Conservation (phyloP, 768 basidiomycete species). For the Gloeopeniophorella convolvens region DNA sequence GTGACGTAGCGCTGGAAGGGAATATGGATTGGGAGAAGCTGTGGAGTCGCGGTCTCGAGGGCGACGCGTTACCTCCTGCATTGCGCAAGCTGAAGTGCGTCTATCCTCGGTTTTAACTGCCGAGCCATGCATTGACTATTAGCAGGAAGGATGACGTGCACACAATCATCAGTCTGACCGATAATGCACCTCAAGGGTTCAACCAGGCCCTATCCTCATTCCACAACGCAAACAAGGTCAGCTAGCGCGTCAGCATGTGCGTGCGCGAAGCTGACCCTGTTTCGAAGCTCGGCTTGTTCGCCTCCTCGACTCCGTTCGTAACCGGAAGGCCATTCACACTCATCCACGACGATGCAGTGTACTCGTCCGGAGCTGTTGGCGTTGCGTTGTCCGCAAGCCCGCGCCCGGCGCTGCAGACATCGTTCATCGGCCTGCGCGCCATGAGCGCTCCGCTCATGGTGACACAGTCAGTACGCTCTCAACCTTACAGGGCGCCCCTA, state of each 20-base stretch:
- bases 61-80: conserved; percentile 31
- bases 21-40: conserved; percentile 45
- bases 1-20: conserved; percentile 10
- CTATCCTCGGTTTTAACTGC: background rate
- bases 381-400: conserved; percentile 34
- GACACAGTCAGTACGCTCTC: conserved; percentile 38
- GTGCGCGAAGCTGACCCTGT: background rate
- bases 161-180: conserved; percentile 48
- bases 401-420: conserved; percentile 20
- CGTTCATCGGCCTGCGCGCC: conserved; percentile 36
- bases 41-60: conserved; percentile 34
- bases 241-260: conserved; percentile 13
- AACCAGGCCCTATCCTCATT: conserved; percentile 38
- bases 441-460: conserved; percentile 45
- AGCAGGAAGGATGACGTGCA: conserved; percentile 25
- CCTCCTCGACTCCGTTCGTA: conserved; percentile 71
- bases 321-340: conserved; percentile 71
- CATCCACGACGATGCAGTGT: conserved; percentile 47
- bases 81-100: conserved; percentile 36
- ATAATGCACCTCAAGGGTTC: conserved; percentile 52
- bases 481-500: background rate
- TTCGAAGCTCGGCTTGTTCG: conserved; percentile 58
- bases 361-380: conserved; percentile 65
- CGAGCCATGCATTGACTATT: background rate
- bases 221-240: conserved; percentile 43